Percentiles rank a stretch among this genome's conserved stretches.
Evolutionary conservation across 441 rosid species (phyloP).

Genomic region (Eutrema salsugineum): DNA sequence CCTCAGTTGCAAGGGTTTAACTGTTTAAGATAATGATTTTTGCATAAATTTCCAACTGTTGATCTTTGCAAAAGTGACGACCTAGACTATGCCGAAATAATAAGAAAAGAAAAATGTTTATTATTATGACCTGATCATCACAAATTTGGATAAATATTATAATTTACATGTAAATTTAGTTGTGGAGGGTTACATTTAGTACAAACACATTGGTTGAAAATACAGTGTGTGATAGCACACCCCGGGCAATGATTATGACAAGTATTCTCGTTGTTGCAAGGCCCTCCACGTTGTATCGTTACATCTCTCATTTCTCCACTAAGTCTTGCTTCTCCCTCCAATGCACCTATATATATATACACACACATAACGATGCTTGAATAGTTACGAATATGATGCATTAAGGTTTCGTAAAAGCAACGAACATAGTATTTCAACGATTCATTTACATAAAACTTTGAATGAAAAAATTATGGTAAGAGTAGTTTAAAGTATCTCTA

Average conservation of each 20-base stretch:
- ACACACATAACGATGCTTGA: background rate
- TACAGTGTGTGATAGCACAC: background rate
- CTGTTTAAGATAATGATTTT: too few species aligned
- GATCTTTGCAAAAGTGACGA: background rate
- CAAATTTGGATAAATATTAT: background rate
- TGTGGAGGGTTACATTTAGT: background rate
- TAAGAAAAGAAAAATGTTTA: background rate
- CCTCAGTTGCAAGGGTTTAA: too few species aligned
- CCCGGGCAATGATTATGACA: background rate
- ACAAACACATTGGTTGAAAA: slow-evolving; percentile 4
- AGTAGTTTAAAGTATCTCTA: too few species aligned
- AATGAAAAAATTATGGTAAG: too few species aligned
- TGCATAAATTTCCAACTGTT: too few species aligned
- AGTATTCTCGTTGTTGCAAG: background rate
- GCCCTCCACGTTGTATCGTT: background rate
- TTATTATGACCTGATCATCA: background rate
- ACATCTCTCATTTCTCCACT: background rate
- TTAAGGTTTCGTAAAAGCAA: too few species aligned
- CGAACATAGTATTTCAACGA: too few species aligned
- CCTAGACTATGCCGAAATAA: background rate
- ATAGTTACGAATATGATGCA: background rate
- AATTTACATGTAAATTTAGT: background rate
- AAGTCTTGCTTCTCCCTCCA: background rate
- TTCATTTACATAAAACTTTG: too few species aligned
- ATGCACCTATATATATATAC: background rate